A percentile compares a stretch with the other conserved stretches of the same genome.
Conservation (phyloP, 1,139 yeast genomes). For the Yamadazyma songkhlaensis region DNA sequence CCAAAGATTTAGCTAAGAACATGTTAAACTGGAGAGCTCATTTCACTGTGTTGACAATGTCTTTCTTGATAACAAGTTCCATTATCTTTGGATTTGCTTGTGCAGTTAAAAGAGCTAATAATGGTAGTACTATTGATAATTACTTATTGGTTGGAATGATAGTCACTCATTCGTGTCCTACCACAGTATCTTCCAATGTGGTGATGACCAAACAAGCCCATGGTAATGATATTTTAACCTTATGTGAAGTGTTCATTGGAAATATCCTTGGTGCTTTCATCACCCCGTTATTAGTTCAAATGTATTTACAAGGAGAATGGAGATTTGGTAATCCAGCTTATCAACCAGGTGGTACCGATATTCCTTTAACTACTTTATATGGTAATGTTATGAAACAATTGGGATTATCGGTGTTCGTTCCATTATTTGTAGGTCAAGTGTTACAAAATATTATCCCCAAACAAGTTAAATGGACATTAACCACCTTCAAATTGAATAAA, state of each 20-base stretch:
- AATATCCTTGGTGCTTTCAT: slow-evolving; percentile 82
- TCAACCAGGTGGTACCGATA: slow-evolving; percentile 36
- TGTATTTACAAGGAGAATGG: slow-evolving; percentile 64
- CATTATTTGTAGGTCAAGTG: slow-evolving; percentile 84
- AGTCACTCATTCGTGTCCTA: slow-evolving; percentile 84
- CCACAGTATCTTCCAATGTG: slow-evolving; percentile 87
- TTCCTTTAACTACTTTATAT: slow-evolving; percentile 58
- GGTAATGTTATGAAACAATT: slow-evolving; percentile 79
- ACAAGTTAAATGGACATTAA: slow-evolving; percentile 57
- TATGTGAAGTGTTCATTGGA: slow-evolving; percentile 84
- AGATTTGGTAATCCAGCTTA: slow-evolving; percentile 79
- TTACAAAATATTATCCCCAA: slow-evolving; percentile 67
- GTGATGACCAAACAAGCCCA: slow-evolving; percentile 86
- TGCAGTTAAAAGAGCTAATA: slow-evolving; percentile 61
- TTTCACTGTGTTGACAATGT: slow-evolving; percentile 59
- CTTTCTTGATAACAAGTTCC: slow-evolving; percentile 73
- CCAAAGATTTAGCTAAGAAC: slow-evolving; percentile 57
- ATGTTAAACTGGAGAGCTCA: slow-evolving; percentile 81
- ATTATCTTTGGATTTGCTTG: slow-evolving; percentile 72
- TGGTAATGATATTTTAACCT: slow-evolving; percentile 75
- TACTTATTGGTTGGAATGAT: slow-evolving; percentile 80
- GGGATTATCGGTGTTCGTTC: slow-evolving; percentile 80
- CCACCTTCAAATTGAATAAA: slow-evolving; percentile 61
- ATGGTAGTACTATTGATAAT: slow-evolving; percentile 51
- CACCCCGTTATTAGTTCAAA: slow-evolving; percentile 78